These are phyloP conservation scores for Suillus variegatus DNA, from an alignment of 768 basidiomycete species.

Conservation along the genomic window DNA sequence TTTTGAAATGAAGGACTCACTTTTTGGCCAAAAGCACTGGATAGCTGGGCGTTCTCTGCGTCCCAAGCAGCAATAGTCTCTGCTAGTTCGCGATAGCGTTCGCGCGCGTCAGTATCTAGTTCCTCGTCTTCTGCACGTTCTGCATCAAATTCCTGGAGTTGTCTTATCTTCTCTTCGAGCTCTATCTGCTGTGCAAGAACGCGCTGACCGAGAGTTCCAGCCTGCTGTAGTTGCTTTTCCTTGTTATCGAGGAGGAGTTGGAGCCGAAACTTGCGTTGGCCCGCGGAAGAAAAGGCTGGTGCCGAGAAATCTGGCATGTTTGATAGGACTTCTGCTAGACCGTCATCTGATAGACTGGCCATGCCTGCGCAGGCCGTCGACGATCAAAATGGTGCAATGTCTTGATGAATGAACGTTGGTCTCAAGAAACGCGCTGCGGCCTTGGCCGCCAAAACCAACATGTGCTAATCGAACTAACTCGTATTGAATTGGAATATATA, in stretches of 20 bases:
- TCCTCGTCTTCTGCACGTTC: constrained; percentile 66
- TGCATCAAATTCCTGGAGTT: constrained; percentile 71
- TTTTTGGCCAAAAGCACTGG: constrained; percentile 64
- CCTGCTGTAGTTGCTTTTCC: constrained; percentile 89
- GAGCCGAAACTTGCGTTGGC: constrained; percentile 62
- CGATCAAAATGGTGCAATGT: constrained; percentile 14
- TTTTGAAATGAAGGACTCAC: constrained; percentile 39
- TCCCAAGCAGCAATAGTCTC: constrained; percentile 80
- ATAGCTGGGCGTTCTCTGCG: constrained; percentile 73
- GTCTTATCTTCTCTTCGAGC: constrained; percentile 83
- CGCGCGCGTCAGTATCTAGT: constrained; percentile 66
- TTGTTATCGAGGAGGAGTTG: constrained; percentile 82
- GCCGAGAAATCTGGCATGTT: constrained; percentile 45
- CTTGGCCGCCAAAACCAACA: constrained; percentile 4
- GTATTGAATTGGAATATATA: not conserved
- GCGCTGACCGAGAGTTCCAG: constrained; percentile 90
- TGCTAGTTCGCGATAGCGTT: constrained; percentile 74
- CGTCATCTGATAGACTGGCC: constrained; percentile 43
- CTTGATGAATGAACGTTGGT: constrained; percentile 3
- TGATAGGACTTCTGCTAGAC: constrained; percentile 32
- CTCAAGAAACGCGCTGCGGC: constrained; percentile 4
- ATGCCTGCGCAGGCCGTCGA: constrained; percentile 32
- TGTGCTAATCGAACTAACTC: not conserved
- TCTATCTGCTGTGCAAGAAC: constrained; percentile 93
- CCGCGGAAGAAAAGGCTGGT: constrained; percentile 47